Evolutionary conservation across 805 yeast species (phyloP).

Genomic region (Candida ovalis): DNA sequence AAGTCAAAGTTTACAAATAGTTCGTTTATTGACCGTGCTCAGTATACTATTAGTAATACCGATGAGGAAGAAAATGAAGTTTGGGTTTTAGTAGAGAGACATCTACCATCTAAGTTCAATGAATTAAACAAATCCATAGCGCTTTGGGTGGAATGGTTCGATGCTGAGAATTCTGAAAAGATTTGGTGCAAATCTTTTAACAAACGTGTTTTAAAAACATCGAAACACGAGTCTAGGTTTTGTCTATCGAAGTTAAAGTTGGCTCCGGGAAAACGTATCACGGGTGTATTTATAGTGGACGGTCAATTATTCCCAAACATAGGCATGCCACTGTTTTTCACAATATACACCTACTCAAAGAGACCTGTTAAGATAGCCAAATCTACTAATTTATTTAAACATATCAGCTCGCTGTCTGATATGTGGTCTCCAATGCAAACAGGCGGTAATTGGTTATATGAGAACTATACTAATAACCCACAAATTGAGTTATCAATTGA

Average conservation of each 20-base stretch:
- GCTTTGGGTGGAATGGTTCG: conserved; percentile 17
- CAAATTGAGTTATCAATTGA: conserved; percentile 40
- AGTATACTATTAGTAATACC: conserved; percentile 38
- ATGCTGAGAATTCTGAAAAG: conserved; percentile 32
- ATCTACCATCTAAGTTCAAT: conserved; percentile 27
- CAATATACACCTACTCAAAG: conserved; percentile 10
- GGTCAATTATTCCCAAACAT: conserved; percentile 1
- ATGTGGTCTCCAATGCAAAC: conserved; percentile 41
- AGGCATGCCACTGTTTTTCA: conserved; percentile 2
- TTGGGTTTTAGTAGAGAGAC: conserved; percentile 50
- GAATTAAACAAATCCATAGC: conserved; percentile 7
- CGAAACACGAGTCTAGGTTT: conserved; percentile 31
- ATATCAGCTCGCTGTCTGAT: conserved; percentile 29
- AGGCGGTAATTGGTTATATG: conserved; percentile 54
- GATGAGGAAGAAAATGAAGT: conserved; percentile 27
- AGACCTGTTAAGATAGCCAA: conserved; percentile 4
- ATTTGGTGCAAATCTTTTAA: conserved; percentile 18
- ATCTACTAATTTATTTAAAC: conserved; percentile 13
- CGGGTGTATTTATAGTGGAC: conserved; percentile 20
- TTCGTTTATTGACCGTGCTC: conserved; percentile 21
- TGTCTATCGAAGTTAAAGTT: conserved; percentile 21
- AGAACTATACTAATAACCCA: conserved; percentile 50
- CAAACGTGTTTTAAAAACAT: conserved; percentile 13
- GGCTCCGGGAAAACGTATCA: conserved; percentile 13
- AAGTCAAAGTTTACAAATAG: conserved; percentile 29